phyloP scores from a whole-genome alignment of 495 filamentous ascomycete species.

The Aspergillus nidulans region DNA sequence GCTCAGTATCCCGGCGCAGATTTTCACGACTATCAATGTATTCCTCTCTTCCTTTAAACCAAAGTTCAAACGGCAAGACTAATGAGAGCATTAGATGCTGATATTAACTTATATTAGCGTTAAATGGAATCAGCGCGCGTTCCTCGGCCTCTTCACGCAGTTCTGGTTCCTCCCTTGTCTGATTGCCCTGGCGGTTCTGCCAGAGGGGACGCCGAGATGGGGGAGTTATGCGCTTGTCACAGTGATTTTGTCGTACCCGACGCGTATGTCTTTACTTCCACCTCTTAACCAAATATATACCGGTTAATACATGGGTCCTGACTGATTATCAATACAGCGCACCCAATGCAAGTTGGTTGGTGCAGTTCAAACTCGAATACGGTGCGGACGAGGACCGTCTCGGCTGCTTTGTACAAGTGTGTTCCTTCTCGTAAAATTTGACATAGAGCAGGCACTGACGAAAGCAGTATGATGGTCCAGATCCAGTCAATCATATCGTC shows the following conservation, averaged over 20 bases:
- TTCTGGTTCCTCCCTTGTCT: constrained; percentile 26
- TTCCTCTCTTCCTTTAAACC: no score
- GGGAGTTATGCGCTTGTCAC: constrained; percentile 52
- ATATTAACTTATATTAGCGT: background rate
- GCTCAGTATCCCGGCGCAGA: constrained; percentile 47
- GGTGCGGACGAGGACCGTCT: constrained; percentile 51
- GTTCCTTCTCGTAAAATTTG: no score
- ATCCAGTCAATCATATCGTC: constrained; percentile 45
- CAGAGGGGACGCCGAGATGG: constrained; percentile 45
- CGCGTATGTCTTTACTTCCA: constrained; percentile 1
- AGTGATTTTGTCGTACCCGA: constrained; percentile 52
- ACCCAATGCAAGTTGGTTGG: constrained; percentile 30
- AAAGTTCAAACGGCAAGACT: background rate
- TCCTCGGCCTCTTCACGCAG: constrained; percentile 31
- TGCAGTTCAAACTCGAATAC: constrained; percentile 47
- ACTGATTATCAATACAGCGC: constrained; percentile 6
- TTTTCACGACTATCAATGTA: constrained; percentile 43
- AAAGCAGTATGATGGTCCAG: constrained; percentile 33
- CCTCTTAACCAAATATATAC: no score
- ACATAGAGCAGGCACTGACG: no score
- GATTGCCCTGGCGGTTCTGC: constrained; percentile 41
- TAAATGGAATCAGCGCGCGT: constrained; percentile 36
- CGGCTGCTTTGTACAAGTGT: constrained; percentile 49
- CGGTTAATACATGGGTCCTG: no score
- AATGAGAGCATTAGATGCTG: background rate